Evolutionary conservation across 345 rosid genomes (phyloP).

Genomic region (Hirschfeldia incana): DNA sequence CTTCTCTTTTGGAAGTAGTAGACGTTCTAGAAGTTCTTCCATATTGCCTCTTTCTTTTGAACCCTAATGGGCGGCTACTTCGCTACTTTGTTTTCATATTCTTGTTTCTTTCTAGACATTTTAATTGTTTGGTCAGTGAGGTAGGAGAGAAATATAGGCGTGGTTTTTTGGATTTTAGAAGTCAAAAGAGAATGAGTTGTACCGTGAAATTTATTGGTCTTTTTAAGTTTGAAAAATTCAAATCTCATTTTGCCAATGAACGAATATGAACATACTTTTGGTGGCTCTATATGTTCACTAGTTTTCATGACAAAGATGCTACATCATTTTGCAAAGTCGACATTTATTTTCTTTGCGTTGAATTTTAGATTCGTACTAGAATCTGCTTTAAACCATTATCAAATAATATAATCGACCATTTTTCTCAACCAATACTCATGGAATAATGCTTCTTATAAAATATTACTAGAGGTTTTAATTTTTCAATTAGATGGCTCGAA

Average conservation of each 20-base stretch:
- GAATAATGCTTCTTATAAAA: not conserved
- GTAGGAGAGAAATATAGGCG: conserved; percentile 1
- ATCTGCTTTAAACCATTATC: not conserved
- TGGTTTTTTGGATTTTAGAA: conserved; percentile 4
- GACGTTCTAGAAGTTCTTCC: conserved; percentile 65
- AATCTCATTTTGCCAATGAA: not conserved
- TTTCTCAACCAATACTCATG: not conserved
- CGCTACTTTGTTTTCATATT: not conserved
- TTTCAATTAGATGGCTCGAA: not conserved
- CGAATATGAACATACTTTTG: not conserved
- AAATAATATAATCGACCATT: not conserved
- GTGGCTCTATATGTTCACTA: not conserved
- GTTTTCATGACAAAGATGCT: not conserved
- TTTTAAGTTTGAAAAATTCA: conserved; percentile 12
- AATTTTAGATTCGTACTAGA: not conserved
- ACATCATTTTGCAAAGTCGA: not conserved
- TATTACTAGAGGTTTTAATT: not conserved
- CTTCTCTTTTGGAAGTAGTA: conserved; percentile 72
- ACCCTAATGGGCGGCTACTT: conserved; percentile 34
- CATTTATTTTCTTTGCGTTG: not conserved
- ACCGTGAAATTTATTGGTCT: not conserved
- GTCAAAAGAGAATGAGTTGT: conserved; percentile 18
- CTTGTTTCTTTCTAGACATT: not conserved
- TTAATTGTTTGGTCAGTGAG: conserved; percentile 12
- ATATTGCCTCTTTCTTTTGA: conserved; percentile 56